Base-by-base conservation (phyloP, 257 asterid species). In the Striga asiatica region DNA sequence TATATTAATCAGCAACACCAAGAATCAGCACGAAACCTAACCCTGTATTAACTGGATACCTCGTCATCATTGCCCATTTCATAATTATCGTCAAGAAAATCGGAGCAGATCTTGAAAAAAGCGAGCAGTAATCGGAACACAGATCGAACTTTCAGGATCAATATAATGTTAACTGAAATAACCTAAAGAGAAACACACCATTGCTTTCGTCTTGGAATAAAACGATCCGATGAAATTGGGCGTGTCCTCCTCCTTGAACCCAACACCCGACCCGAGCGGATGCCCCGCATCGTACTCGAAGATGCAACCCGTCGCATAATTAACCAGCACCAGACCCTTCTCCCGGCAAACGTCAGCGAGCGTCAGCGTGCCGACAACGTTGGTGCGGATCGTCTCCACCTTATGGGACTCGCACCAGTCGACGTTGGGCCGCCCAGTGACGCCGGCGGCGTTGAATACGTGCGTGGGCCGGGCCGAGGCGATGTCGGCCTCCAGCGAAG, bases 401-500 rank as follows among this genome's bases (percentile, higher is more conserved):
- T 39, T 39, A 20, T 39, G 47, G 14, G 47, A n/a, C 14, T 39
- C 47, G 14, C 47, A 39, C 47, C 47, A 39, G 6, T 39, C 47
- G 35, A n/a, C n/a, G n/a, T 85, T 85, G 6, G 95, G 95, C 12
- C 95, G 75, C 16, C 95, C 95, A 0, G 95, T 85, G 4, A 85
- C 89, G 0, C 95, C 95, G 39, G 95, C 95, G 35, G 95, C 95
- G 59, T 85, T 85, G 76, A 85, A 85, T 0, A 85, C 93, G 46
- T 85, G 95, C n/a, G 89, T 82, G 24, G 95, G 95, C 0, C 59
- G 61, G 20, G 51, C 66, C 18, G 72, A 10, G 50, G 71, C 71
- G 42, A 82, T 50, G 76, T 85, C 93, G 52, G 82, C 58, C 63
- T 74, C 84, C 2, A 85, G 51, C 1, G 80, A 62, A 0, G 70